Percentiles rank a stretch among this genome's conserved stretches.
Evolutionary conservation across 176 grass and related monocot genomes (phyloP).

Genomic region (Aegilops tauschii): DNA sequence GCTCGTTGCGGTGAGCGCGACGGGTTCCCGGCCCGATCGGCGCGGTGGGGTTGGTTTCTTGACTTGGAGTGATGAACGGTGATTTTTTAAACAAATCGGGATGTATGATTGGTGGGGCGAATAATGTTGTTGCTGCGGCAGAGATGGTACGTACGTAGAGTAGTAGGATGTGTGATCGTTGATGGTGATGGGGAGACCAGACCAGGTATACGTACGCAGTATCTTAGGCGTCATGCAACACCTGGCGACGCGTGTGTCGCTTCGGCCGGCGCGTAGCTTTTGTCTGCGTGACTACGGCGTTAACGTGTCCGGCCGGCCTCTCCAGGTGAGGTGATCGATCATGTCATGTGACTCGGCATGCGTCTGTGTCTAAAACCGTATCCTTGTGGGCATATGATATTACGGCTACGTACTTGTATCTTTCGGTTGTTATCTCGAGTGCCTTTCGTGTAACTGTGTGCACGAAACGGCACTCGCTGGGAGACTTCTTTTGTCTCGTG

Average conservation of each 20-base stretch:
- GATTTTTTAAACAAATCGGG: not conserved
- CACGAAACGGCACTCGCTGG: no score
- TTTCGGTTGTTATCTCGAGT: not conserved
- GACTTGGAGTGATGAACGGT: not conserved
- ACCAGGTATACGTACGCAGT: not conserved
- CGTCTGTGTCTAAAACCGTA: not conserved
- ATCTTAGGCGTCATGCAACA: not conserved
- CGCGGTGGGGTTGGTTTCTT: not conserved
- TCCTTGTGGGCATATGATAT: not conserved
- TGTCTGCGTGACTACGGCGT: not conserved
- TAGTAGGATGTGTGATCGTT: not conserved
- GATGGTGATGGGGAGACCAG: not conserved
- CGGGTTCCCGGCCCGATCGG: not conserved
- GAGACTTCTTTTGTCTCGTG: no score
- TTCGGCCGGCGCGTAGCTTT: not conserved
- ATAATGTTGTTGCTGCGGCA: not conserved
- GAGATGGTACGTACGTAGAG: not conserved
- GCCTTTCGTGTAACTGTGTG: constrained; percentile 15
- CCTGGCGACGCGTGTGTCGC: not conserved
- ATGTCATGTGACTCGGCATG: not conserved
- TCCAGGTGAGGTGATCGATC: no score
- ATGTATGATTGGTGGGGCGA: not conserved
- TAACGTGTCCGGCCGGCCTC: not conserved
- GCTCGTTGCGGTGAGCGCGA: not conserved
- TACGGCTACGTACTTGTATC: not conserved